Evolutionary conservation across 495 filamentous ascomycete species (phyloP).

Genomic region (Trypethelium eluteriae): DNA sequence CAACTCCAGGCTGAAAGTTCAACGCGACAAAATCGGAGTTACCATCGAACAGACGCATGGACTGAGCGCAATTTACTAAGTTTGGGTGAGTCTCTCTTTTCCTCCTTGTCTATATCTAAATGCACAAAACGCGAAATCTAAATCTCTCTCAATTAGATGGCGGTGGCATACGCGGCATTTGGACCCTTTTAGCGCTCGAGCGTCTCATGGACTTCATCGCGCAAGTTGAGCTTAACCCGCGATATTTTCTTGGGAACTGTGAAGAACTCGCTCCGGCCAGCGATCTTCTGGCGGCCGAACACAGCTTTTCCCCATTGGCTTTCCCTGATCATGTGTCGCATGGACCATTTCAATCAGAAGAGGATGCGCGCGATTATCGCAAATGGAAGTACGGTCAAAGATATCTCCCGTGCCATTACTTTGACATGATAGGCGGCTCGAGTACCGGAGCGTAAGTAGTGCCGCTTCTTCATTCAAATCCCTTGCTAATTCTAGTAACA

Average conservation of each 20-base stretch:
- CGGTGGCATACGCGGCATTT: conserved; percentile 4
- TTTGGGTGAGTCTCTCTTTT: conserved; percentile 1
- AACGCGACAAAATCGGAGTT: background rate
- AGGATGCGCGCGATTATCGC: background rate
- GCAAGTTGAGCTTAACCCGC: background rate
- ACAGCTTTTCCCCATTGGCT: background rate
- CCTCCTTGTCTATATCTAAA: background rate
- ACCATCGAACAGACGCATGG: background rate
- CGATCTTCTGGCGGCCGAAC: background rate
- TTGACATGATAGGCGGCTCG: conserved; percentile 15
- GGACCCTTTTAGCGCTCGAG: conserved; percentile 1
- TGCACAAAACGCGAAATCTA: background rate
- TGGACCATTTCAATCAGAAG: background rate
- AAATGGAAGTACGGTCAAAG: background rate
- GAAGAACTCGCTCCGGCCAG: too few species aligned
- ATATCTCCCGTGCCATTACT: conserved; percentile 3
- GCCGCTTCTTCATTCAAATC: too few species aligned
- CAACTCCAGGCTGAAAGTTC: background rate
- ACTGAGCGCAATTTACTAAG: background rate
- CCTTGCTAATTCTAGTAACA: too few species aligned
- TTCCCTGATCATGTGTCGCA: conserved; percentile 1
- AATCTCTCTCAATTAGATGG: background rate
- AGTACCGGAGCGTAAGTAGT: too few species aligned
- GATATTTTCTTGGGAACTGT: too few species aligned
- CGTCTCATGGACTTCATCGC: background rate